phyloP scores from a whole-genome alignment of 139 green algal genomes.

The Mychonastes homosphaera region DNA sequence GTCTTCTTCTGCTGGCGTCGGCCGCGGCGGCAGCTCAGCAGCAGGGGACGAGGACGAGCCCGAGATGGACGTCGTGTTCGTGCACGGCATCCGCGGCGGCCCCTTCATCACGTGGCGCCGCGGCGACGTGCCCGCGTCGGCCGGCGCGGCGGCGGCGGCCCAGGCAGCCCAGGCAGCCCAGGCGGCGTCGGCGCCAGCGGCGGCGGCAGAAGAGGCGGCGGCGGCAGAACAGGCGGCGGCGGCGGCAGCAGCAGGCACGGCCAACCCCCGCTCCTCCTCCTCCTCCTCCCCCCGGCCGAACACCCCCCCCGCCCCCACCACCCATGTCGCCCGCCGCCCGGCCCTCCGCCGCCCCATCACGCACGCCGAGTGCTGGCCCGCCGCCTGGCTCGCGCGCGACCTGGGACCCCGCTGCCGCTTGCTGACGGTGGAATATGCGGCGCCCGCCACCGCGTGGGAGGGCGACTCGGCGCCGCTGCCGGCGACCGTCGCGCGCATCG shows the following conservation, averaged over 20 bases:
- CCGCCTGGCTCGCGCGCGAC: conserved; percentile 53
- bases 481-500: conserved; percentile 49
- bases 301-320: not conserved
- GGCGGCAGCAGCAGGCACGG: conserved; percentile 2
- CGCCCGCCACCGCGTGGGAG: conserved; percentile 38
- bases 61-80: conserved; percentile 73
- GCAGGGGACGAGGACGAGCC: conserved; percentile 17
- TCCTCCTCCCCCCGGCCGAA: conserved; percentile 1
- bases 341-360: conserved; percentile 19
- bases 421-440: conserved; percentile 61
- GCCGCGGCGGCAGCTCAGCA: not conserved
- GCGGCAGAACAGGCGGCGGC: not conserved
- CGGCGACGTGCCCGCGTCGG: not conserved
- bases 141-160: not conserved
- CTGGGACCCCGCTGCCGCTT: conserved; percentile 47
- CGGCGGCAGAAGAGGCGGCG: not conserved
- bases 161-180: too few species aligned
- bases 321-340: not conserved
- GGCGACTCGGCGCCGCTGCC: conserved; percentile 63
- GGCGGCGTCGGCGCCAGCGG: too few species aligned
- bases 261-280: not conserved
- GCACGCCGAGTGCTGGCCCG: conserved; percentile 51
- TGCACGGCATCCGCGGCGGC: conserved; percentile 78
- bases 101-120: conserved; percentile 74
- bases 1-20: too few species aligned